A percentile compares a stretch with the other conserved stretches of the same genome.
Conservation (phyloP, 345 rosid species). For the Capsella bursapastoris region DNA sequence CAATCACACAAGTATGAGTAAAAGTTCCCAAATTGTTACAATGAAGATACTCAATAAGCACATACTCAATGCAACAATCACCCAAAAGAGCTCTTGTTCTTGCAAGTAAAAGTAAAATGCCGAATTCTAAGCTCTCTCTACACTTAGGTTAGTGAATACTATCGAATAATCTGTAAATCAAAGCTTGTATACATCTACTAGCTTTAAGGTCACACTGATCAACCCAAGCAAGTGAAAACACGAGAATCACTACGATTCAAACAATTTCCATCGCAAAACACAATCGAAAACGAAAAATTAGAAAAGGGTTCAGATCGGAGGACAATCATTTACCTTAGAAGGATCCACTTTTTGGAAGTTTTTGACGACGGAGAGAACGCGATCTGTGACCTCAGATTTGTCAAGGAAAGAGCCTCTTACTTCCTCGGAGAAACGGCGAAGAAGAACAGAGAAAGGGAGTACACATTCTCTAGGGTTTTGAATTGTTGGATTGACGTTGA, state of each 20-base stretch:
- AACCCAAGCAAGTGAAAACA: background rate
- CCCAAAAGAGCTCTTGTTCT: background rate
- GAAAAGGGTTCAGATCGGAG: background rate
- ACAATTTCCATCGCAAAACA: background rate
- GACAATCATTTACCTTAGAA: slow-evolving; percentile 61
- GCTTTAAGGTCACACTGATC: background rate
- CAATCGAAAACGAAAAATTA: background rate
- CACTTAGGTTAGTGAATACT: background rate
- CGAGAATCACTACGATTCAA: too few relatives aligned
- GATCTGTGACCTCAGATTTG: slow-evolving; percentile 96
- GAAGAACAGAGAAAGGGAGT: slow-evolving; percentile 50
- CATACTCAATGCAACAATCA: background rate
- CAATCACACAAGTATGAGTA: too few relatives aligned
- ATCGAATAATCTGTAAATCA: background rate
- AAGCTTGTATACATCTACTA: background rate
- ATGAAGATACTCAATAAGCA: too few relatives aligned
- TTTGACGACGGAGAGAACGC: slow-evolving; percentile 85
- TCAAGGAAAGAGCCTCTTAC: slow-evolving; percentile 90
- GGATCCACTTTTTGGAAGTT: slow-evolving; percentile 91
- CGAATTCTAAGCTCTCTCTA: background rate
- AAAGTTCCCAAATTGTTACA: too few relatives aligned
- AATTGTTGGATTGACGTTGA: slow-evolving; percentile 49
- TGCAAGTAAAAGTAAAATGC: background rate
- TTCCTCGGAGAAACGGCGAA: slow-evolving; percentile 81
- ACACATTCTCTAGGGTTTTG: slow-evolving; percentile 49